Conservation (phyloP, 2,329 filamentous ascomycete genomes). For the Sarocladium brachiariae region DNA sequence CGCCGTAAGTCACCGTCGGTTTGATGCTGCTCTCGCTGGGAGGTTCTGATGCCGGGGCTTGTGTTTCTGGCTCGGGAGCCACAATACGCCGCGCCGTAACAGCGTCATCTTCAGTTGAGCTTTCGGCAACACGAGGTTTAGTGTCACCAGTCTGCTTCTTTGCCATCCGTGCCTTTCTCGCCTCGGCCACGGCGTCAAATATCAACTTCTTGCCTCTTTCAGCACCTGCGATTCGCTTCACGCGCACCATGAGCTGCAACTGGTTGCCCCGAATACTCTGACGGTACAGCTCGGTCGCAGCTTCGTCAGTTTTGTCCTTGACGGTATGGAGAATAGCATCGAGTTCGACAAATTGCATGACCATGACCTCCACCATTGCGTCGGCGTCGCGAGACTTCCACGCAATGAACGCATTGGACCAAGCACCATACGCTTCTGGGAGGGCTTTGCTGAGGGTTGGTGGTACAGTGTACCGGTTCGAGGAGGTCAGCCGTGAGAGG, state of each 20-base stretch:
- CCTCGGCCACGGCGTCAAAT: constrained; percentile 66
- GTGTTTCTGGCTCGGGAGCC: constrained; percentile 43
- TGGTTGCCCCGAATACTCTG: constrained; percentile 78
- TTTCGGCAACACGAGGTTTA: constrained; percentile 58
- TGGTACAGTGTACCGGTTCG: constrained; percentile 61
- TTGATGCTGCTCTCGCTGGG: constrained; percentile 25
- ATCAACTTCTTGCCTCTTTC: constrained; percentile 67
- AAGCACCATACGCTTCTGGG: constrained; percentile 64
- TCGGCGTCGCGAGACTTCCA: constrained; percentile 79
- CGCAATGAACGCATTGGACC: constrained; percentile 71
- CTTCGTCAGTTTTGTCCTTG: constrained; percentile 67
- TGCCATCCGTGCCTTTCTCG: constrained; percentile 55
- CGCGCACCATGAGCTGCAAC: constrained; percentile 68
- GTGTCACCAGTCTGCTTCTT: constrained; percentile 67
- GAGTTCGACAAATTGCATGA: constrained; percentile 78
- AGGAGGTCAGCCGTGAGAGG: constrained; percentile 55
- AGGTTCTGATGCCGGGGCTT: constrained; percentile 42
- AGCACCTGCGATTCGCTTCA: constrained; percentile 68
- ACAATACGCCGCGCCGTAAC: constrained; percentile 30
- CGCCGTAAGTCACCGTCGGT: constrained; percentile 29
- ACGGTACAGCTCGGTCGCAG: constrained; percentile 68
- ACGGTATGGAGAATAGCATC: constrained; percentile 80
- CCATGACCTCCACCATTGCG: constrained; percentile 73
- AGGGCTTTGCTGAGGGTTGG: constrained; percentile 55
- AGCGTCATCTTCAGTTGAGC: constrained; percentile 29